Evolutionary conservation across 805 yeast species (phyloP), one percentile per base, ranked within the genome.

Genomic region (Candida corydali): DNA sequence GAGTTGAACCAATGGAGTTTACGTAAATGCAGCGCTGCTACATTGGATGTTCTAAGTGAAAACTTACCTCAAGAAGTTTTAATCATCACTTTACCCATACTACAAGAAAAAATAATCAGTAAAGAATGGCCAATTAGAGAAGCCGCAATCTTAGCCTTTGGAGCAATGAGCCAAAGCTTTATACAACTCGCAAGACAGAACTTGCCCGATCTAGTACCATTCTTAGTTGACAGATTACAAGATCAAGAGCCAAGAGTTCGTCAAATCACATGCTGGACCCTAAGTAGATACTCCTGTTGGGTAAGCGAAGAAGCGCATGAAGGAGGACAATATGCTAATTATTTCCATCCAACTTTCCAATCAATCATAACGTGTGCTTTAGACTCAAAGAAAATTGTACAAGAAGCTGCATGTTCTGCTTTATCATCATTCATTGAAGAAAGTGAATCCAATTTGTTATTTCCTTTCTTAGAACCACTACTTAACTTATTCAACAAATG

Each of bases 221-320:
- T 81, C 54, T 68, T 93, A 42, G 88, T 88, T 18, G 86, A 87
- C 39, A 70, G 94, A 50, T 63, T 89, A 41, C 69, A 69, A 37
- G 97, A 89, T 56, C 50, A 59, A 4, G 82, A 88, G 59, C 81
- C 95, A 7, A 75, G 95, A 15, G 95, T 93, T 4, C 74, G 98
- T 46, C 95, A 87, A 58, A 93, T 93, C 36, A 68, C 96, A 0
- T 91, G 98, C 65, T 93, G 98, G 98, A 86, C 98, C 0, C 63
- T 93, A 31, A 82, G 95, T 29, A 72, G 98, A 38, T 93, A 82
- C 55, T 75, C 93, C 0, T 51, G 73, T 3, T 88, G 96, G 95
- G 82, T 91, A 16, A 75, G 86, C 34, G 69, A 70, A 4, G 86
- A 84, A 52, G 84, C 85, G 1, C 69, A 66, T 38, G 69, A 65